Base-by-base conservation (phyloP, 2,329 filamentous ascomycete species). In the Fusarium pininemorale region DNA sequence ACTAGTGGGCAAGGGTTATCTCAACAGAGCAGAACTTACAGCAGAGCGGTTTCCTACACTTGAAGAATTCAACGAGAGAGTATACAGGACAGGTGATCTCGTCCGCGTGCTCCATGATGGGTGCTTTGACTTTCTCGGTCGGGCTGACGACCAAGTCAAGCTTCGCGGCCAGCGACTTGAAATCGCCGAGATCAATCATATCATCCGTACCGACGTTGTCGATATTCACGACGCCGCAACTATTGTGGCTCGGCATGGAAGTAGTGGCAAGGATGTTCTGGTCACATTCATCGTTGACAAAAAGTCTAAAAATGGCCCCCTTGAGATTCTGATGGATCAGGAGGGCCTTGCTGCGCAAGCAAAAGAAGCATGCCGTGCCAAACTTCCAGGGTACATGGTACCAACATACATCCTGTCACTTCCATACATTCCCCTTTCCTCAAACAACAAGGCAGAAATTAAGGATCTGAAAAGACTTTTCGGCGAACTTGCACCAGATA, bases 81-180 rank as follows among this genome's bases (percentile, higher is more conserved):
- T 97, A 2, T 98, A 98, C 79, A 90, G 95, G 12, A 98, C 96
- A 2, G 95, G 95, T 1, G 95, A 98, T 80, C 86, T 98, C 1
- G 95, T 98, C 3, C 88, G 95, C 11, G 87, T 97, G 22, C 83
- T 97, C 13, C 87, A 94, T 60, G 93, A 98, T 80, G 91, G 90
- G 2, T 94, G 92, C 48, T 95, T 98, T 74, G 93, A 96, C 63
- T 98, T 98, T 79, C 86, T 97, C 5, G 95, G 96, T 6, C 90
- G 96, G 20, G 93, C 92, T 11, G 96, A 98, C 79, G 94, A 97
- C 63, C 95, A 98, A 82, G 92, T 98, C 71, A 98, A 98, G 80
- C 87, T 98, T 7, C 90, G 96, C 16, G 95, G 95, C 0, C 95
- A 98, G 80, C 88, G 95, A 20, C 87, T 98, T 2, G 96, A 98